Evolutionary conservation across 768 basidiomycete genomes (phyloP).

Genomic region (Suillus subaureus): DNA sequence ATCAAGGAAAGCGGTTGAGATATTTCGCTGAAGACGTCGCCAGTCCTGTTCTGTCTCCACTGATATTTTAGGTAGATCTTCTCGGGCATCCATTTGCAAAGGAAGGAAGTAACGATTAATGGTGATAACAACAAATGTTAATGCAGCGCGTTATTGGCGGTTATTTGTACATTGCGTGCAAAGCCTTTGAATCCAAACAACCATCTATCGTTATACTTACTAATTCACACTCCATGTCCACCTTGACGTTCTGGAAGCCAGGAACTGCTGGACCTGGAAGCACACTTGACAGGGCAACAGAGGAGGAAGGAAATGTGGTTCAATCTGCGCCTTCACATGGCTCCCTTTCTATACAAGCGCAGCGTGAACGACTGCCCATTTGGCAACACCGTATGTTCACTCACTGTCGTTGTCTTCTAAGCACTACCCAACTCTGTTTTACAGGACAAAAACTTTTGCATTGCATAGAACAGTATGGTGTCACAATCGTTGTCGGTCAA

Average conservation of each 20-base stretch:
- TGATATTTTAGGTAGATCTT: conserved; percentile 55
- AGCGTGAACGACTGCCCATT: conserved; percentile 86
- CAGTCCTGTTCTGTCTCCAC: conserved; percentile 70
- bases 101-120: not conserved
- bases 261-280: conserved; percentile 85
- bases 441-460: conserved; percentile 80
- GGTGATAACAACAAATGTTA: not conserved
- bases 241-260: conserved; percentile 87
- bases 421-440: conserved; percentile 1
- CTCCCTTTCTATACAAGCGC: conserved; percentile 66
- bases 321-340: conserved; percentile 60
- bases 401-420: not conserved
- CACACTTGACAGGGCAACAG: conserved; percentile 80
- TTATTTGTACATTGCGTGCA: conserved; percentile 11
- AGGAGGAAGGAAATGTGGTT: conserved; percentile 72
- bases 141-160: conserved; percentile 1
- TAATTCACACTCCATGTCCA: conserved; percentile 38
- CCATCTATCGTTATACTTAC: conserved; percentile 2
- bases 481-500: conserved; percentile 89
- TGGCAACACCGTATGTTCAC: conserved; percentile 75
- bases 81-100: conserved; percentile 35
- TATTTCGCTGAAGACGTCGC: conserved; percentile 59
- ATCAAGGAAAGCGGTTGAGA: conserved; percentile 46
- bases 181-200: conserved; percentile 9
- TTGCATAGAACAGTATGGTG: conserved; percentile 80